Evolutionary conservation across 2,329 filamentous ascomycete genomes (phyloP), one percentile per base, ranked within the genome.

Genomic region (Sclerotinia glacialis): DNA sequence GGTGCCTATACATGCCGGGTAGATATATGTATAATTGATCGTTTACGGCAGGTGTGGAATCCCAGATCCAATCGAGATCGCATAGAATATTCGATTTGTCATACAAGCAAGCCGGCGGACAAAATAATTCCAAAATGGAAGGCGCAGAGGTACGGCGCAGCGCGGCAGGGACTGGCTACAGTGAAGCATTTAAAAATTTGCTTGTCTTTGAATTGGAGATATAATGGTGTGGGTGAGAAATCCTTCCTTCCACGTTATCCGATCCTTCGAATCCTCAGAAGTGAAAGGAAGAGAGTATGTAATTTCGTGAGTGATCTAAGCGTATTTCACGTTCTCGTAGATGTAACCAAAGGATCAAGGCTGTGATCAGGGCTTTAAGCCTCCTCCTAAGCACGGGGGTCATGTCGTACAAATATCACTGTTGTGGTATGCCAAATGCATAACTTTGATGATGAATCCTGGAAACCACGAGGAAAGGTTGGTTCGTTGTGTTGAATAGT

Each of bases 391-490:
- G 64, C n/a, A 66, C 46, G 64, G 64, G 55, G 64, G 34, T 46
- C 55, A 26, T 61, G 64, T 66, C 61, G 50, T 60, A 53, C 44
- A 42, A 53, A 26, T 66, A 49, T 40, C 50, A 61, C 55, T 44
- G 55, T 47, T 31, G 64, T 61, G 46, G 47, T 66, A 61, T 61
- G 58, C 31, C 14, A 37, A 52, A 44, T 66, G 64, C 26, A 60
- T 42, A 61, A 40, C 55, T 60, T 44, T 52, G 37, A 60, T 52
- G 34, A 37, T 47, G 40, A 28, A 53, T 61, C 64, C 64, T 50
- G 47, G 64, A 53, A 61, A 66, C 58, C 64, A 66, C 55, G 64
- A 66, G 64, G 64, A 44, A 42, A 44, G 40, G 47, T 53, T 31
- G 64, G 46, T 61, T 47, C 47, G 28, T 61, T 66, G 23, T 37